Evolutionary conservation across 371 early-diverging fungal genomes (phyloP), one percentile per base, ranked within the genome.

Genomic region (Paraphysoderma sedebokerense): DNA sequence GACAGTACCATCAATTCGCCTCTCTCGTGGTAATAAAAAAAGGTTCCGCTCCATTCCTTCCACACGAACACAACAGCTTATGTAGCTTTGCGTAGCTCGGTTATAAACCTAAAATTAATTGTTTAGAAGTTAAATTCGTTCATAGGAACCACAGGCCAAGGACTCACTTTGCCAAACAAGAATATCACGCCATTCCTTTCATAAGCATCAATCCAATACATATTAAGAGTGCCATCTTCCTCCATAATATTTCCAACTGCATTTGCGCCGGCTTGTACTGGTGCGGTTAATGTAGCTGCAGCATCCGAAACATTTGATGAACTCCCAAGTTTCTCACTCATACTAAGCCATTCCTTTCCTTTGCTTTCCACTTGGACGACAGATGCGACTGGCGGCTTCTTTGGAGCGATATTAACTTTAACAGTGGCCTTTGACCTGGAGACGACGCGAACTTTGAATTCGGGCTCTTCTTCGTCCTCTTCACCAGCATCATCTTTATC

Each of bases 181-280:
- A 90, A 95, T 0, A 97, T 73, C 3, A 61, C 55, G 0, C 92
- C 92, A 52, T 69, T 66, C 31, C 73, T 72, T 55, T 97, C 96
- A 52, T 67, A 75, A 5, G 88, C 91, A 66, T 97, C 98, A 46
- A 92, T 67, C 93, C 92, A 97, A 65, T 75, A 90, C 63, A 97
- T 63, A 29, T 62, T 60, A 39, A 85, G 37, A 12, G 62, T 65
- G 19, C 77, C 81, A 46, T 77, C 75, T 4, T 58, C 50, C 49
- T 80, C 76, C 37, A 77, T 50, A n/a, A 74, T 56, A 20, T 68
- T 56, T 17, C 7, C 37, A 9, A 13, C n/a, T 11, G 24, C 7
- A 2, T 12, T 29, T 7, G 31, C 27, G 31, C 17, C 22, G 17
- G 29, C 23, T 28, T 13, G 15, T 6, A 27, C 27, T 34, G 17